Percentiles rank a stretch among this genome's conserved stretches.
These are phyloP conservation scores for Plasmodium knowlesi DNA, from an alignment of 169 alveolate genomes.

Conservation along the genomic window DNA sequence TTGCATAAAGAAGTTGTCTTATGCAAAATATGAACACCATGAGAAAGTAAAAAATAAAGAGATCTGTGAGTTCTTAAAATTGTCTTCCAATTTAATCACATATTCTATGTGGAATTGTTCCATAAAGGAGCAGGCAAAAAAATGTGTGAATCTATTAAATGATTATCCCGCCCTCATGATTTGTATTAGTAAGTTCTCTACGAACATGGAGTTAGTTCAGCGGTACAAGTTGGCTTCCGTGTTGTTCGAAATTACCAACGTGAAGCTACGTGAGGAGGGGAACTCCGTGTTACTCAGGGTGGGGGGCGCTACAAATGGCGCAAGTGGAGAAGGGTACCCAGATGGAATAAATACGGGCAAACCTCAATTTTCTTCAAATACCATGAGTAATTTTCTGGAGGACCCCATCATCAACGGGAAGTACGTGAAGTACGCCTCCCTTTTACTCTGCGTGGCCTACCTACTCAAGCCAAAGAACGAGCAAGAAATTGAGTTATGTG, in stretches of 20 bases:
- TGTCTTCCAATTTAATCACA: slow-evolving; percentile 32
- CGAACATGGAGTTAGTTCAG: slow-evolving; percentile 11
- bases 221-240: slow-evolving; percentile 56
- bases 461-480: slow-evolving; percentile 56
- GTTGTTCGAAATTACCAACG: slow-evolving; percentile 45
- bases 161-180: slow-evolving; percentile 73
- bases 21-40: slow-evolving; percentile 41
- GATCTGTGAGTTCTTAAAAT: slow-evolving; percentile 36
- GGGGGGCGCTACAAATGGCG: neutral
- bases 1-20: slow-evolving; percentile 45
- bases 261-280: slow-evolving; percentile 37
- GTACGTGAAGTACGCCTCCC: slow-evolving; percentile 28
- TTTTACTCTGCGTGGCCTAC: slow-evolving; percentile 49
- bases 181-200: slow-evolving; percentile 41
- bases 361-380: no score
- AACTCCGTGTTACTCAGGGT: neutral
- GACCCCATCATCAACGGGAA: slow-evolving; percentile 35
- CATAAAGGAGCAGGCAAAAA: slow-evolving; percentile 65
- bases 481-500: slow-evolving; percentile 34
- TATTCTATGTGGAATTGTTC: slow-evolving; percentile 48
- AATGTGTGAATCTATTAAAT: slow-evolving; percentile 38
- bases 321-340: neutral
- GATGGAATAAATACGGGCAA: neutral
- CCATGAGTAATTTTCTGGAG: neutral
- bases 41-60: slow-evolving; percentile 54